phyloP scores from a whole-genome alignment of 192 early-diverging fungal genomes.

The Rhizoclosmatium globosum region DNA sequence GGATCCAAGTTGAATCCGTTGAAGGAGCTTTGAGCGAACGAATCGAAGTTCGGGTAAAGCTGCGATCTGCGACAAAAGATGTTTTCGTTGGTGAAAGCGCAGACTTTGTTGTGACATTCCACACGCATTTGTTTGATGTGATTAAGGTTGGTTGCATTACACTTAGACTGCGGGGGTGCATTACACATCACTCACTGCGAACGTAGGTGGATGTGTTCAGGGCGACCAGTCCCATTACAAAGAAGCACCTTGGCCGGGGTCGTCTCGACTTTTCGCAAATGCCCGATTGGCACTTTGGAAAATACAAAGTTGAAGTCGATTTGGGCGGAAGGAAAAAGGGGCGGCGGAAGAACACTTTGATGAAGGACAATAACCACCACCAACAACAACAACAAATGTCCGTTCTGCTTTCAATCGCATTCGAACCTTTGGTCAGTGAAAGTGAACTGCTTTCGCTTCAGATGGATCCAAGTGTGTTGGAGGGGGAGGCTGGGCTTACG shows the following conservation, averaged over 20 bases:
- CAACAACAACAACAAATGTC: too few species aligned
- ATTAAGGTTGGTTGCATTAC: slow-evolving; percentile 28
- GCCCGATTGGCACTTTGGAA: slow-evolving; percentile 35
- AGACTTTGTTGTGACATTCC: slow-evolving; percentile 35
- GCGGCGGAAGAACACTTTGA: too few species aligned
- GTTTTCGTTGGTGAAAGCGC: background rate
- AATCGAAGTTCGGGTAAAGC: background rate
- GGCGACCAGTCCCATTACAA: background rate
- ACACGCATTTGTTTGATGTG: slow-evolving; percentile 31
- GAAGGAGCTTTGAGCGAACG: background rate
- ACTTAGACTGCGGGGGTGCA: background rate
- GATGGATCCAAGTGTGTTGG: too few species aligned
- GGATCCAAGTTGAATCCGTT: background rate
- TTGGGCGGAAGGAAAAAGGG: too few species aligned
- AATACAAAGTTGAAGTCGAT: background rate
- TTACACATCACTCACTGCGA: background rate
- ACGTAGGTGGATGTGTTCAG: slow-evolving; percentile 19
- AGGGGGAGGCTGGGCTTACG: too few species aligned
- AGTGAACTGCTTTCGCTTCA: too few species aligned
- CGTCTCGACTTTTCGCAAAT: slow-evolving; percentile 1
- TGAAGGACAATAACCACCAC: too few species aligned
- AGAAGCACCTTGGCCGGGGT: slow-evolving; percentile 26
- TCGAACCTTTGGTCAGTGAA: too few species aligned
- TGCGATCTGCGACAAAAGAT: background rate
- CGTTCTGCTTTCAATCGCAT: too few species aligned